Evolutionary conservation across 768 basidiomycete species (phyloP).

Genomic region (Panus rudis): DNA sequence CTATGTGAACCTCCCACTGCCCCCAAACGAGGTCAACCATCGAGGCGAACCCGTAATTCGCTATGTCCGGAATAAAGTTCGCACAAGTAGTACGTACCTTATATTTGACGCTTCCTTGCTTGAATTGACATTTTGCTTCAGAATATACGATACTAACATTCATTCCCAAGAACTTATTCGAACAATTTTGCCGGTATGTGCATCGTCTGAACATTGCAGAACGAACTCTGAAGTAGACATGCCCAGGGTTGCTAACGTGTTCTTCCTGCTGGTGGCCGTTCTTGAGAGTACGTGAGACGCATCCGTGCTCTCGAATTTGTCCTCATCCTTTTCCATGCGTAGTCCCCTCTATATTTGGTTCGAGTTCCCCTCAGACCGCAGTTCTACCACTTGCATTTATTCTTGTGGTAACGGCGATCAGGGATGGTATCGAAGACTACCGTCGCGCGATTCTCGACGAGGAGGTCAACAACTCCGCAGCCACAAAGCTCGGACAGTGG

Average conservation of each 20-base stretch:
- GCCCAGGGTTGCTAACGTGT: conserved; percentile 80
- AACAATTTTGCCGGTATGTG: conserved; percentile 83
- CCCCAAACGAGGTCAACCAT: conserved; percentile 55
- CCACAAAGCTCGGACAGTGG: conserved; percentile 86
- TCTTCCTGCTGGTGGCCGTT: conserved; percentile 77
- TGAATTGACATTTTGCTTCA: conserved; percentile 22
- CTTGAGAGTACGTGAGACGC: conserved; percentile 67
- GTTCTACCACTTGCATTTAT: conserved; percentile 87
- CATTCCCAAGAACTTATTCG: conserved; percentile 87
- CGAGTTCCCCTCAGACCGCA: conserved; percentile 72
- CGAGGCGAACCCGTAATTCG: conserved; percentile 70
- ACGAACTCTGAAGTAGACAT: conserved; percentile 3
- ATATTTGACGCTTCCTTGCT: neutral
- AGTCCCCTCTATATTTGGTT: conserved; percentile 88
- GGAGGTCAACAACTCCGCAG: conserved; percentile 90
- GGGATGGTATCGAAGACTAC: conserved; percentile 95
- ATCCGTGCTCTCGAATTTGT: no score
- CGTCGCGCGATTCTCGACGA: conserved; percentile 82
- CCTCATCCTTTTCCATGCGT: no score
- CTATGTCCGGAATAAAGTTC: conserved; percentile 91
- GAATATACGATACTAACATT: conserved; percentile 91
- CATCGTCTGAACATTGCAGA: conserved; percentile 1
- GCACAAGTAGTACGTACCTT: conserved; percentile 74
- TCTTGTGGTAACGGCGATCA: conserved; percentile 82
- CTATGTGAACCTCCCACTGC: conserved; percentile 70